Evolutionary conservation across 306 rosid species (phyloP).

Genomic region (Rosa persica): DNA sequence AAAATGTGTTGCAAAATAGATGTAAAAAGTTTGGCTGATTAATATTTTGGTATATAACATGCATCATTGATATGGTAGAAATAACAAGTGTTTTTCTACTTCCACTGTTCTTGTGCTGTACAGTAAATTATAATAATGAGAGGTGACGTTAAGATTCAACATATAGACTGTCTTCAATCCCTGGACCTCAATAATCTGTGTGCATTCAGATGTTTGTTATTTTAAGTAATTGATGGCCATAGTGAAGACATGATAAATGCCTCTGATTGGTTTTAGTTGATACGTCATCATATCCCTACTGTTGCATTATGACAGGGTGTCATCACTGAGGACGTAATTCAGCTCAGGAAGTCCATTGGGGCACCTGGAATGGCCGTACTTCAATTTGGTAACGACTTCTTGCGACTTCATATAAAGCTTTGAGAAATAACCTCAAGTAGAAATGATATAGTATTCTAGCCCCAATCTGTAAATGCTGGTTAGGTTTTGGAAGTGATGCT

Average conservation of each 20-base stretch:
- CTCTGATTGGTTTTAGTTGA: background rate
- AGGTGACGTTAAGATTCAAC: background rate
- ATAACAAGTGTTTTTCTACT: background rate
- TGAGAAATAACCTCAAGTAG: conserved; percentile 16
- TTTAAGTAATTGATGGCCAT: background rate
- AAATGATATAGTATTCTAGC: conserved; percentile 5
- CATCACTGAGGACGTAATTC: conserved; percentile 91
- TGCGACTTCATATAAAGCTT: conserved; percentile 13
- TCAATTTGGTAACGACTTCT: conserved; percentile 70
- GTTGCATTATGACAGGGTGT: conserved; percentile 62
- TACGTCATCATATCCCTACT: background rate
- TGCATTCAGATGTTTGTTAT: background rate
- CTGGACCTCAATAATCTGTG: conserved; percentile 2
- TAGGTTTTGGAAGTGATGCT: conserved; percentile 85
- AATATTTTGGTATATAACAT: too few species aligned
- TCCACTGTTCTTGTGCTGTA: background rate
- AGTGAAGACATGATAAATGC: background rate
- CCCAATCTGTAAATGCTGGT: conserved; percentile 14
- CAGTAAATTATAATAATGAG: background rate
- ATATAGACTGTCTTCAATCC: background rate
- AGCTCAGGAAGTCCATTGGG: conserved; percentile 77
- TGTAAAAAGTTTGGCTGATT: background rate
- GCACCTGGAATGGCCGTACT: conserved; percentile 99
- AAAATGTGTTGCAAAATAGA: background rate
- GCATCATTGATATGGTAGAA: background rate